These are phyloP conservation scores for Amphicarpaea edgeworthii DNA, from an alignment of 306 rosid species.

Conservation along the genomic window DNA sequence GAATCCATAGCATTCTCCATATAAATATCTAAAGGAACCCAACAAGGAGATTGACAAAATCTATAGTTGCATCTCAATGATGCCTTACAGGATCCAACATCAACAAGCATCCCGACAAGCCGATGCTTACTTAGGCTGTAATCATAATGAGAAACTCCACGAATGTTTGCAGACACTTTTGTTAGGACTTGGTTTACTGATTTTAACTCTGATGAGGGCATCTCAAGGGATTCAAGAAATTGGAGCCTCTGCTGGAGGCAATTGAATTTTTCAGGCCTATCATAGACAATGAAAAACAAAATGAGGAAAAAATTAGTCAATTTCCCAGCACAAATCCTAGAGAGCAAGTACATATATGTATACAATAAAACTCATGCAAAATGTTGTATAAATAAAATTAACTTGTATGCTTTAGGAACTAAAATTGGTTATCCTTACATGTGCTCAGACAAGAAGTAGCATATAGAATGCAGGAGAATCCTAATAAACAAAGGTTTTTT, in stretches of 20 bases:
- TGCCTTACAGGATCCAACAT: constrained; percentile 55
- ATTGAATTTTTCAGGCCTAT: constrained; percentile 79
- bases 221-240: constrained; percentile 64
- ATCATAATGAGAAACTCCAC: constrained; percentile 56
- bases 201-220: constrained; percentile 57
- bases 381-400: constrained; percentile 12
- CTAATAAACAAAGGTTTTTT: constrained; percentile 4
- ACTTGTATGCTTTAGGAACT: constrained; percentile 31
- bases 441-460: constrained; percentile 23
- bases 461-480: constrained; percentile 2
- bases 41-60: constrained; percentile 62
- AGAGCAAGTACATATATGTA: constrained; percentile 35
- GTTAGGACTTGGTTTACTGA: constrained; percentile 55
- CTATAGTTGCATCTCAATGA: constrained; percentile 47
- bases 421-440: constrained; percentile 20
- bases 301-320: constrained; percentile 39
- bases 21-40: constrained; percentile 76
- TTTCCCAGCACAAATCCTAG: constrained; percentile 37
- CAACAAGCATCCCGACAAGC: constrained; percentile 59
- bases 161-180: constrained; percentile 61
- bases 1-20: constrained; percentile 86
- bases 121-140: constrained; percentile 58
- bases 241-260: constrained; percentile 70
- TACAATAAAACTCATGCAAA: constrained; percentile 33
- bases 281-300: constrained; percentile 37